A percentile compares a stretch with the other conserved stretches of the same genome.
phyloP scores from a whole-genome alignment of 768 basidiomycete species.

The Chiua virens region DNA sequence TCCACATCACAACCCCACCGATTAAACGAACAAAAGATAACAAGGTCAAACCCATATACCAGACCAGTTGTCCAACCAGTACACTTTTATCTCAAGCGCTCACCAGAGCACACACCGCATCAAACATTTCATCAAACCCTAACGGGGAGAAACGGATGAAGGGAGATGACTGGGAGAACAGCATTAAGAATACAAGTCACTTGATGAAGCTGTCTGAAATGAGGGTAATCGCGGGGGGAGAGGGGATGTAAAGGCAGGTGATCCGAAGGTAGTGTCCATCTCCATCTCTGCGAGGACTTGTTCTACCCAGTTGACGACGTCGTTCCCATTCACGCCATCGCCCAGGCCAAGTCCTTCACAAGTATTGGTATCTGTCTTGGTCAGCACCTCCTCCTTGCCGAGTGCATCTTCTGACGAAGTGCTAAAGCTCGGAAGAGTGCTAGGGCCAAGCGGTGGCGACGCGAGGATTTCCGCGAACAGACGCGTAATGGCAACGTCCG shows the following conservation, averaged over 20 bases:
- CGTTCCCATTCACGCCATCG: constrained; percentile 16
- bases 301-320: constrained; percentile 28
- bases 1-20: too few species aligned
- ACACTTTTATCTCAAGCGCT: constrained; percentile 38
- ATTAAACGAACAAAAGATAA: background rate
- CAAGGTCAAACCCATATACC: background rate
- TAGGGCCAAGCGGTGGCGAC: constrained; percentile 32
- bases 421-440: constrained; percentile 33
- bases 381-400: constrained; percentile 28
- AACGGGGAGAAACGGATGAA: constrained; percentile 44
- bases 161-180: constrained; percentile 19
- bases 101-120: constrained; percentile 36
- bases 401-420: constrained; percentile 32
- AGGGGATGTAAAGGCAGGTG: background rate
- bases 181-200: constrained; percentile 19
- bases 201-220: constrained; percentile 3
- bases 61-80: background rate
- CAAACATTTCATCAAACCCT: constrained; percentile 47
- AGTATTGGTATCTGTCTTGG: constrained; percentile 5
- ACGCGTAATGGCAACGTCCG: constrained; percentile 32
- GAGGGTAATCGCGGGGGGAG: background rate
- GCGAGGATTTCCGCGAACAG: constrained; percentile 36
- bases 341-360: constrained; percentile 19
- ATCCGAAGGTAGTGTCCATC: constrained; percentile 39
- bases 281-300: constrained; percentile 45